phyloP scores from a whole-genome alignment of 768 basidiomycete species.

The Polyporus arcularius region DNA sequence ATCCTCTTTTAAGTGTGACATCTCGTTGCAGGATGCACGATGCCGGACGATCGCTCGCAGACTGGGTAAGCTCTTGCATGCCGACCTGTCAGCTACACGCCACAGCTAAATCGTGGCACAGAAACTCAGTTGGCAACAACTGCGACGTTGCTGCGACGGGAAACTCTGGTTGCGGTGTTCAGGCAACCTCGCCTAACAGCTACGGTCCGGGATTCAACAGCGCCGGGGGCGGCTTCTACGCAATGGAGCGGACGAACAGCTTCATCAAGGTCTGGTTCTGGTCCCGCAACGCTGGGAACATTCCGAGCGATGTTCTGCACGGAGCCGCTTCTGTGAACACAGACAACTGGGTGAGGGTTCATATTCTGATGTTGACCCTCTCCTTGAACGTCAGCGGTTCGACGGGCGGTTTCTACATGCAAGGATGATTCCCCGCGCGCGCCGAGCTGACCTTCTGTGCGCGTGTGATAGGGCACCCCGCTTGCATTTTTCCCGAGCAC shows the following conservation, averaged over 20 bases:
- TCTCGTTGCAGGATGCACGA: not conserved
- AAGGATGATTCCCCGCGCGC: too few relatives aligned
- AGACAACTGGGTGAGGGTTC: constrained; percentile 48
- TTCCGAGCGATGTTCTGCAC: constrained; percentile 47
- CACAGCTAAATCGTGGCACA: too few relatives aligned
- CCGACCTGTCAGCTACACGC: not conserved
- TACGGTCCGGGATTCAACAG: constrained; percentile 60
- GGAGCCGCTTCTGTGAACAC: constrained; percentile 48
- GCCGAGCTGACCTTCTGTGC: not conserved
- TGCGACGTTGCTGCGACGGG: constrained; percentile 49
- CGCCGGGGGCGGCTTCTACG: constrained; percentile 66
- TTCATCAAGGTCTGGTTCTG: constrained; percentile 77
- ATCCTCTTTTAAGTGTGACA: too few relatives aligned
- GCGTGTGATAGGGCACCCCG: constrained; percentile 50
- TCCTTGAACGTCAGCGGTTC: too few relatives aligned
- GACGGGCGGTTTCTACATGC: too few relatives aligned
- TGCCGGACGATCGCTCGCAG: not conserved
- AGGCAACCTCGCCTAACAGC: constrained; percentile 38
- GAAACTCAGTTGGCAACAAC: constrained; percentile 35
- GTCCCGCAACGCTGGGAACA: constrained; percentile 45
- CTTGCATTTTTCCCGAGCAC: constrained; percentile 61
- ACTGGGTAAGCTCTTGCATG: not conserved
- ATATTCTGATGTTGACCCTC: not conserved
- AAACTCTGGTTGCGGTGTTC: constrained; percentile 62
- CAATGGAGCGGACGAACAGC: constrained; percentile 55